Evolutionary conservation across 2,329 filamentous ascomycete genomes (phyloP).

Genomic region (Cladophialophora carrionii): DNA sequence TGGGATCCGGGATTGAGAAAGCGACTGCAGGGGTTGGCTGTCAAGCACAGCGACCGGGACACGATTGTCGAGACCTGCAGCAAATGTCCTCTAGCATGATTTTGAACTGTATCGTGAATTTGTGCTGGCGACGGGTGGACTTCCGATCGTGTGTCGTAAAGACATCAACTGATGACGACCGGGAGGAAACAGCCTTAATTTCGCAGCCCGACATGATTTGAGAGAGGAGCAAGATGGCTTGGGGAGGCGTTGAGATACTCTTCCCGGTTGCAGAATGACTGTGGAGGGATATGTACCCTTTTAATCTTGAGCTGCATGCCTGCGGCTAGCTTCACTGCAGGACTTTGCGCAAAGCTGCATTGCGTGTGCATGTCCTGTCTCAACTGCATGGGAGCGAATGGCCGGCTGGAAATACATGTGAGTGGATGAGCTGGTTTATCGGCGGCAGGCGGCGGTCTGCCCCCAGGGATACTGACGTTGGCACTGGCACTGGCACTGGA

Average conservation of each 20-base stretch:
- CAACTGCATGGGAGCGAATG: background rate
- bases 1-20: constrained; percentile 18
- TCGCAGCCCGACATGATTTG: constrained; percentile 18
- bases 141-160: background rate
- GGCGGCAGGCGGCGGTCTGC: too few relatives aligned
- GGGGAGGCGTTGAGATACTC: constrained; percentile 7
- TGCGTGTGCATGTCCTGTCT: background rate
- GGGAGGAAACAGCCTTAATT: constrained; percentile 9
- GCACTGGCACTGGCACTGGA: background rate
- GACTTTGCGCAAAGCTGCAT: constrained; percentile 1
- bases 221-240: constrained; percentile 7
- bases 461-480: background rate
- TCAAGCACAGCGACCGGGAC: background rate
- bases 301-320: constrained; percentile 4
- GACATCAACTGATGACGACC: background rate
- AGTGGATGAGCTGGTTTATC: background rate
- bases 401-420: background rate
- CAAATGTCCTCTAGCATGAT: background rate
- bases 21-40: constrained; percentile 8
- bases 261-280: background rate
- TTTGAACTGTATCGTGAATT: background rate
- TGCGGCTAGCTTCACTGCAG: background rate
- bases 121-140: background rate
- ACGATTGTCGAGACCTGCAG: constrained; percentile 12
- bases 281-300: constrained; percentile 1